These are phyloP conservation scores for Sporisorium sorghi DNA, from an alignment of 1,284 basidiomycete species.

Conservation along the genomic window DNA sequence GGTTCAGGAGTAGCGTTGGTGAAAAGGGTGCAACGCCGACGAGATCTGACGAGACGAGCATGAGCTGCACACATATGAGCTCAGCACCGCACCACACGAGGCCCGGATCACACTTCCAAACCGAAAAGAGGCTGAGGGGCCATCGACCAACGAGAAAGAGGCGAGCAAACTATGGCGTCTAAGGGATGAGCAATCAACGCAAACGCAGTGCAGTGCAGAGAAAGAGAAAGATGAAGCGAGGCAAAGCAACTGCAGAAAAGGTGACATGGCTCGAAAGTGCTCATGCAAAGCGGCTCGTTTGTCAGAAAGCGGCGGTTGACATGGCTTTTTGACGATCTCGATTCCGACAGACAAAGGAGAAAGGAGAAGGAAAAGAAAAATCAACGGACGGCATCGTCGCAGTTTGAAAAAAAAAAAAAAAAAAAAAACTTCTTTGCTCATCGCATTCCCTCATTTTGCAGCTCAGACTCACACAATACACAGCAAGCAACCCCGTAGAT, in stretches of 20 bases:
- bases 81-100: background rate
- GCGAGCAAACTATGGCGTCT: background rate
- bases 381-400: background rate
- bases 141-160: no score
- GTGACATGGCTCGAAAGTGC: slow-evolving; percentile 7
- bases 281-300: no score
- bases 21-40: slow-evolving; percentile 2
- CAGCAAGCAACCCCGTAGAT: no score
- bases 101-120: no score
- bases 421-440: no score
- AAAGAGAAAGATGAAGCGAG: background rate
- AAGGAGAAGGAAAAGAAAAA: background rate
- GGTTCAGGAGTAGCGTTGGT: background rate
- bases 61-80: background rate
- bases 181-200: background rate
- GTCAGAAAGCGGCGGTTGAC: background rate
- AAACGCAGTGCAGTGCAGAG: background rate
- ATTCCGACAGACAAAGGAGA: background rate
- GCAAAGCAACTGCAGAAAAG: background rate
- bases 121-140: no score
- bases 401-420: slow-evolving; percentile 1
- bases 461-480: no score
- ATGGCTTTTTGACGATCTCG: background rate
- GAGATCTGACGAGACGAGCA: background rate
- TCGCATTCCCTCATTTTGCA: background rate